A percentile compares a stretch with the other conserved stretches of the same genome.
These are phyloP conservation scores for Xylariaceae sp. DNA, from an alignment of 2,329 filamentous ascomycete species.

Conservation along the genomic window DNA sequence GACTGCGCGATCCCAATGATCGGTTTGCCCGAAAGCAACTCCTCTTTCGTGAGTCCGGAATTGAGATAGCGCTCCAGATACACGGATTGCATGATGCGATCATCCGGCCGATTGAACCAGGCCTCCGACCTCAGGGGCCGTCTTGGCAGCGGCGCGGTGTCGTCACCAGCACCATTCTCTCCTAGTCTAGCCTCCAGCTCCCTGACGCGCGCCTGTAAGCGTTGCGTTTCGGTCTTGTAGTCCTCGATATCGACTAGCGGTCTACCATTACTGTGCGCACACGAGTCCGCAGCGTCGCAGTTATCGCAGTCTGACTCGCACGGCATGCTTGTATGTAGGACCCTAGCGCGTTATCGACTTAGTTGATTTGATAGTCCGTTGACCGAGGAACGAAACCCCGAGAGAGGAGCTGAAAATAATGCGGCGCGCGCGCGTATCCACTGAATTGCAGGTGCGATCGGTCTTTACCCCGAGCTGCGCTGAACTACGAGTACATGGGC, in stretches of 20 bases:
- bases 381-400: no score
- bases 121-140: conserved; percentile 18
- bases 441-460: no score
- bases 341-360: no score
- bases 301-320: conserved; percentile 18
- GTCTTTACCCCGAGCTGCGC: no score
- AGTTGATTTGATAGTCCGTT: no score
- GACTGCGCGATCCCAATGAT: conserved; percentile 50
- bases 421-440: no score
- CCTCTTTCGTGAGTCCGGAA: conserved; percentile 44
- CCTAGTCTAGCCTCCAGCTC: conserved; percentile 24
- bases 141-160: conserved; percentile 1
- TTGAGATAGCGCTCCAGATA: conserved; percentile 49
- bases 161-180: no score
- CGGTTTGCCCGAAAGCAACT: conserved; percentile 44
- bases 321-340: conserved; percentile 3
- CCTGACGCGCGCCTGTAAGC: conserved; percentile 19
- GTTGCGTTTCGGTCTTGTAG: conserved; percentile 24
- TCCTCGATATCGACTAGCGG: conserved; percentile 26
- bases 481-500: no score
- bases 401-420: no score
- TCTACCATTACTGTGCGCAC: not conserved
- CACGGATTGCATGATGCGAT: conserved; percentile 40
- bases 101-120: conserved; percentile 41
- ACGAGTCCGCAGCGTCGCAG: conserved; percentile 13